Conservation (phyloP, 1,139 yeast genomes). For the Scheffersomyces parashehatae region DNA sequence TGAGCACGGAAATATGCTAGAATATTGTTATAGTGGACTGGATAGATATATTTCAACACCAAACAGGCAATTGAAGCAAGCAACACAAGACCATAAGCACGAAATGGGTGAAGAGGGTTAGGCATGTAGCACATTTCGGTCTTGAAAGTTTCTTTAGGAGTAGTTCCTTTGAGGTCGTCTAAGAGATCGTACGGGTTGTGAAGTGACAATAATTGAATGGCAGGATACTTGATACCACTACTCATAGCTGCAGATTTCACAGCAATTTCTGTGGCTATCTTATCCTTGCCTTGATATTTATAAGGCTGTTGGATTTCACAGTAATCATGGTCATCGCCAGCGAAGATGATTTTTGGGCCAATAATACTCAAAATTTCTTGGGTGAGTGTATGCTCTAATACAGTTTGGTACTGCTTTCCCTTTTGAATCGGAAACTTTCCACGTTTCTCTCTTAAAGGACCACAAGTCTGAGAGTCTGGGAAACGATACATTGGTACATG, state of each 20-base stretch:
- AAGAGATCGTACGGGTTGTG: slow-evolving; percentile 43
- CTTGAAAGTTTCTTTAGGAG: slow-evolving; percentile 24
- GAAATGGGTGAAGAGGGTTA: slow-evolving; percentile 58
- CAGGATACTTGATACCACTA: slow-evolving; percentile 83
- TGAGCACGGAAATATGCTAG: no score
- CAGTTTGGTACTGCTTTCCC: slow-evolving; percentile 83
- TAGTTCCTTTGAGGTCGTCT: slow-evolving; percentile 11
- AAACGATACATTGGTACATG: slow-evolving; percentile 79
- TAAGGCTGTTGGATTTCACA: slow-evolving; percentile 73
- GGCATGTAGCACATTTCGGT: slow-evolving; percentile 74
- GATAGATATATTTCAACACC: slow-evolving; percentile 6
- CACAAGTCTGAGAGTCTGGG: slow-evolving; percentile 58
- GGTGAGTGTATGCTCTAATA: slow-evolving; percentile 59
- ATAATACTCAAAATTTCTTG: slow-evolving; percentile 55
- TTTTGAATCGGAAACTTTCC: slow-evolving; percentile 62
- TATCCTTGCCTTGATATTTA: slow-evolving; percentile 27
- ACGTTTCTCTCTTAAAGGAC: slow-evolving; percentile 58
- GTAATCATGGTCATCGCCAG: slow-evolving; percentile 97
- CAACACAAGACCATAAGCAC: slow-evolving; percentile 31
- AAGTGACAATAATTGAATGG: slow-evolving; percentile 77
- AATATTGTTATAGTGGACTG: no score
- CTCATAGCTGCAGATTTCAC: slow-evolving; percentile 92
- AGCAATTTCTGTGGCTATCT: slow-evolving; percentile 69
- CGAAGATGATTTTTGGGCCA: slow-evolving; percentile 68
- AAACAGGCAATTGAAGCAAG: slow-evolving; percentile 7